A percentile compares a stretch with the other conserved stretches of the same genome.
Evolutionary conservation across 2,329 filamentous ascomycete genomes (phyloP).

Genomic region (Emergomyces orientalis): DNA sequence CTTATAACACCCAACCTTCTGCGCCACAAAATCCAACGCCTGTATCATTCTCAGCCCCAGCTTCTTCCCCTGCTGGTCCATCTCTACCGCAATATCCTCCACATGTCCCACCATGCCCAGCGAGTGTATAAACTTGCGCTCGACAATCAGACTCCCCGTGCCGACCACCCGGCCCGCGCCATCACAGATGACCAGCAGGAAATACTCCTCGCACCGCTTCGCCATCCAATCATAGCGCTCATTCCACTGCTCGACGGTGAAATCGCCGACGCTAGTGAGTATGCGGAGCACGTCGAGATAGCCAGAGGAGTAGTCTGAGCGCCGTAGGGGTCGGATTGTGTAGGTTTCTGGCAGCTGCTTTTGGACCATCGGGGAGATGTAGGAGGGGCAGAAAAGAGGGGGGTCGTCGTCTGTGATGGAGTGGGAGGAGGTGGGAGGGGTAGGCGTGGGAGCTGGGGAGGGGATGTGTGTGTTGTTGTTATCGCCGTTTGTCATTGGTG

Average conservation of each 20-base stretch:
- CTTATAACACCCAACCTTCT: conserved; percentile 90
- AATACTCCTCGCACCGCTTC: conserved; percentile 67
- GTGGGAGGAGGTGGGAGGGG: not conserved
- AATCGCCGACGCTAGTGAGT: conserved; percentile 85
- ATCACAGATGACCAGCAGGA: conserved; percentile 77
- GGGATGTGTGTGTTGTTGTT: not conserved
- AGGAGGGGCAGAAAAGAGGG: conserved; percentile 65
- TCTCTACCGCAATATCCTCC: conserved; percentile 91
- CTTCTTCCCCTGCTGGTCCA: conserved; percentile 96
- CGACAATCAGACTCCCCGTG: conserved; percentile 80
- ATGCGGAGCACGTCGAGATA: conserved; percentile 89
- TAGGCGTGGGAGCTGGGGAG: not conserved
- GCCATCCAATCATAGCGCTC: conserved; percentile 76
- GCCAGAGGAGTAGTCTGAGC: conserved; percentile 66
- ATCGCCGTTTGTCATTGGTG: not conserved
- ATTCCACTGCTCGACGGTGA: conserved; percentile 63
- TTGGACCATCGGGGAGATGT: conserved; percentile 68
- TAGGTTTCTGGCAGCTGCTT: conserved; percentile 70
- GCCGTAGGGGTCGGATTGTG: conserved; percentile 67
- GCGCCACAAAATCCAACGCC: conserved; percentile 79
- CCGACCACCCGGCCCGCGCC: conserved; percentile 64
- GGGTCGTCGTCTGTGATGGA: conserved; percentile 29
- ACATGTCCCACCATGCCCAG: conserved; percentile 71
- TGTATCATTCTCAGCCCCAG: conserved; percentile 87
- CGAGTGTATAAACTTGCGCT: conserved; percentile 61